Evolutionary conservation across 2,329 filamentous ascomycete species (phyloP), one percentile per base, ranked within the genome.

Genomic region (Ophiostoma populinum): DNA sequence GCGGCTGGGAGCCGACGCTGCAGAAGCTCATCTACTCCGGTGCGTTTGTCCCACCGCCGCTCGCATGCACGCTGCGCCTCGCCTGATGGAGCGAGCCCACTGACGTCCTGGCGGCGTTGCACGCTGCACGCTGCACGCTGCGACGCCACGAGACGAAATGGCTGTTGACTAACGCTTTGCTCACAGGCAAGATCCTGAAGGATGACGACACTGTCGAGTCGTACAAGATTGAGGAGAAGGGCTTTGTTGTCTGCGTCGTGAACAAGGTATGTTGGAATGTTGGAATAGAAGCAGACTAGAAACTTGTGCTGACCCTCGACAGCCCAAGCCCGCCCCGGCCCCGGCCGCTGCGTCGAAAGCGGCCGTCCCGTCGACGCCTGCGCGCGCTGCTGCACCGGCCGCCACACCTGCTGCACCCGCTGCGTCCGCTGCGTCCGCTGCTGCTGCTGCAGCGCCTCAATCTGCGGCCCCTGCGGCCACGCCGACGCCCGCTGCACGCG

Each of bases 221-320:
- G 26, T 95, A 95, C 65, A 93, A 83, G 61, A 95, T 98, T 44
- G 87, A 98, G 60, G 90, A 95, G 70, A 98, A 95, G 68, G 90
- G 90, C 24, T 98, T 95, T 56, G 85, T 98, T 50, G 90, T 98
- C 41, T 98, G 90, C 63, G 93, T 98, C 75, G 77, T 92, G 49
- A 83, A 82, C 54, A 95, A 95, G 80, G 86, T 92, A 63, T 36
- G 38, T 10, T 9, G n/a, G 12, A 13, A 33, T 3, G 22, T 32
- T 34, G 34, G 35, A 39, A 28, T 11, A n/a, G n/a, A n/a, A n/a
- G n/a, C n/a, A n/a, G n/a, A n/a, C n/a, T n/a, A n/a, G n/a, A n/a
- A n/a, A n/a, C n/a, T n/a, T n/a, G n/a, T n/a, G n/a, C n/a, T n/a
- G n/a, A n/a, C n/a, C n/a, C n/a, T n/a, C 8, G 9, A 24, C 11